A percentile compares a stretch with the other conserved stretches of the same genome.
Conservation (phyloP, 192 early-diverging fungal genomes). For the Linnemannia zychae region DNA sequence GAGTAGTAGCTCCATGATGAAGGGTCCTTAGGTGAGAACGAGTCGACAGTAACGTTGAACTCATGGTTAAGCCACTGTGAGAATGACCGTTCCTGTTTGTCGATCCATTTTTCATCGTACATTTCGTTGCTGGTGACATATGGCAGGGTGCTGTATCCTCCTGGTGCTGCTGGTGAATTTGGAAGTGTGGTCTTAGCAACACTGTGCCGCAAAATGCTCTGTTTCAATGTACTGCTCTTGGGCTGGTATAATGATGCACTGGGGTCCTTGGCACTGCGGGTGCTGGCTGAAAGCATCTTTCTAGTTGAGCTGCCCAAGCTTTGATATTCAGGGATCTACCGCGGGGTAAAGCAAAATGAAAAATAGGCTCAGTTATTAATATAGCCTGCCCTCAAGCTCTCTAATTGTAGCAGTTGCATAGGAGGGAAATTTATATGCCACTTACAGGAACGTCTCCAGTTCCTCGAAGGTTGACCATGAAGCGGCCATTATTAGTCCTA, state of each 20-base stretch:
- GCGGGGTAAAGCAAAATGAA: neutral
- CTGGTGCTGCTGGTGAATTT: conserved; percentile 19
- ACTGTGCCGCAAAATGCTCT: conserved; percentile 43
- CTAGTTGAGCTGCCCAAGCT: conserved; percentile 18
- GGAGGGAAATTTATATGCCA: no score
- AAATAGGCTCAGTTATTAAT: neutral
- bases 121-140: conserved; percentile 56
- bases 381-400: no score
- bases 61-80: conserved; percentile 56
- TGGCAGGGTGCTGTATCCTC: conserved; percentile 49
- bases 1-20: conserved; percentile 56
- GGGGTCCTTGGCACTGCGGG: neutral
- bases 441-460: conserved; percentile 43
- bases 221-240: conserved; percentile 28
- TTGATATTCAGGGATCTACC: conserved; percentile 37
- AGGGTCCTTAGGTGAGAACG: conserved; percentile 41
- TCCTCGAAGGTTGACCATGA: conserved; percentile 44
- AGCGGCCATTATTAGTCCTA: conserved; percentile 25
- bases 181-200: neutral
- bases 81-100: conserved; percentile 57
- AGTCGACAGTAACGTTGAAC: conserved; percentile 44
- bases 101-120: conserved; percentile 60
- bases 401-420: neutral
- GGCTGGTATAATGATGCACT: neutral
- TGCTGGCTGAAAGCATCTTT: conserved; percentile 5